Base-by-base conservation (phyloP, 495 filamentous ascomycete species). In the Tuber magnatum region DNA sequence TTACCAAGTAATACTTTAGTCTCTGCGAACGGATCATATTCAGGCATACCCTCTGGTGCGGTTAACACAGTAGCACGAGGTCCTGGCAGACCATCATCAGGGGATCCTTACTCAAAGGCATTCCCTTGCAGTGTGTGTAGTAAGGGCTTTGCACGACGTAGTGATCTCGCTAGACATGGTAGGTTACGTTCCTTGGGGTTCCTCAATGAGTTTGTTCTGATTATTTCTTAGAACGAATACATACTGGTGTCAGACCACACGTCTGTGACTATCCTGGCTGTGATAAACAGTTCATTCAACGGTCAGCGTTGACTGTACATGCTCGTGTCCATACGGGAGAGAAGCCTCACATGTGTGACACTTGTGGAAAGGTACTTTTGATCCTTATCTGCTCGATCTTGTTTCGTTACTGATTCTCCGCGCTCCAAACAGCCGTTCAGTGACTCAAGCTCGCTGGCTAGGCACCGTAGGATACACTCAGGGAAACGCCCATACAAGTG, bases 401-500 rank as follows among this genome's bases (percentile, higher is more conserved):
- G 8, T 20, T 70, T 72, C 72, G 81, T 72, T 78, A 61, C 82
- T 83, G 74, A 83, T 76, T 46, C 81, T 75, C 12, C 75, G 39
- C 61, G 71, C 72, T 43, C 56, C 61, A 70, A 80, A 75, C 79
- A 98, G 95, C 94, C 94, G n/a, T 99, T 99, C 81, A 97, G 94
- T 82, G 95, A 99, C 84, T 97, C 94, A 28, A 97, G 94, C 80
- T 98, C 95, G 14, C 85, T 99, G 48, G 95, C 95, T 32, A 88
- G 95, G 51, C 95, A 99, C 85, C 91, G 95, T 40, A 89, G 95
- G 42, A 99, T 97, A 76, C 95, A 99, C 81, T 97, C 93, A 38
- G 95, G 95, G 38, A 97, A 96, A 82, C 89, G 95, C 51, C 95
- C 95, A 3, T 99, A 98, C 86, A 97, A 97, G 82, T 99, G 95